A percentile compares a stretch with the other conserved stretches of the same genome.
phyloP scores from a whole-genome alignment of 2,329 filamentous ascomycete genomes.

The Trichoderma pleuroti region DNA sequence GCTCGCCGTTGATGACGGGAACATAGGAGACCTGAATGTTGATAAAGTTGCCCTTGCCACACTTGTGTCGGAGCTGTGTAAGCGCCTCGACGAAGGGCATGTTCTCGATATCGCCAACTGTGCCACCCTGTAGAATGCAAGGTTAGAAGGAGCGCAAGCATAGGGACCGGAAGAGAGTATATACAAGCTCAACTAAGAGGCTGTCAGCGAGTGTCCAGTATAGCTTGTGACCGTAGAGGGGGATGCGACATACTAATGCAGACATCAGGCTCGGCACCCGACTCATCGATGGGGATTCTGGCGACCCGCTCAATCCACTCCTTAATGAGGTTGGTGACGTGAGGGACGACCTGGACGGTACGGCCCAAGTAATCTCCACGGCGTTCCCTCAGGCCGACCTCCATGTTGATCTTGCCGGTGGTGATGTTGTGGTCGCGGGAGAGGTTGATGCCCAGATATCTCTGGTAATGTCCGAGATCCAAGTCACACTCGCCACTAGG shows the following conservation, averaged over 20 bases:
- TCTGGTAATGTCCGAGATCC: conserved; percentile 57
- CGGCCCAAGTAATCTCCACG: conserved; percentile 77
- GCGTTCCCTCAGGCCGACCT: conserved; percentile 70
- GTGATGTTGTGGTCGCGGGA: conserved; percentile 93
- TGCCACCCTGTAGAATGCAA: conserved; percentile 51
- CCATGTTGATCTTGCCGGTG: conserved; percentile 91
- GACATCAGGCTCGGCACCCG: conserved; percentile 77
- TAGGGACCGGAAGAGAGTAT: not conserved
- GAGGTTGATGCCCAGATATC: conserved; percentile 77
- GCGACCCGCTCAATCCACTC: conserved; percentile 89
- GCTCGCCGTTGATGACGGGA: conserved; percentile 64
- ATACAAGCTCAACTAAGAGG: not conserved
- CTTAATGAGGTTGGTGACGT: conserved; percentile 87
- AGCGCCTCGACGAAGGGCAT: conserved; percentile 86
- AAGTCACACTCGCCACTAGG: conserved; percentile 35
- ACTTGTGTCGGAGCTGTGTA: conserved; percentile 69
- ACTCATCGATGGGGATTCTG: conserved; percentile 80
- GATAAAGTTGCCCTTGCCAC: conserved; percentile 53
- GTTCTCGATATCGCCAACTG: conserved; percentile 74
- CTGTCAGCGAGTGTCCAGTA: not conserved
- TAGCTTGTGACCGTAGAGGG: not conserved
- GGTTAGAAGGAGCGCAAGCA: conserved; percentile 1
- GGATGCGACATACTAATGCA: conserved; percentile 67
- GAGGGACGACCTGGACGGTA: conserved; percentile 87
- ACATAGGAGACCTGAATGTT: conserved; percentile 89